Percentiles rank a stretch among this genome's conserved stretches.
Conservation (phyloP, 2,329 filamentous ascomycete species). For the Alternaria tenuissima region DNA sequence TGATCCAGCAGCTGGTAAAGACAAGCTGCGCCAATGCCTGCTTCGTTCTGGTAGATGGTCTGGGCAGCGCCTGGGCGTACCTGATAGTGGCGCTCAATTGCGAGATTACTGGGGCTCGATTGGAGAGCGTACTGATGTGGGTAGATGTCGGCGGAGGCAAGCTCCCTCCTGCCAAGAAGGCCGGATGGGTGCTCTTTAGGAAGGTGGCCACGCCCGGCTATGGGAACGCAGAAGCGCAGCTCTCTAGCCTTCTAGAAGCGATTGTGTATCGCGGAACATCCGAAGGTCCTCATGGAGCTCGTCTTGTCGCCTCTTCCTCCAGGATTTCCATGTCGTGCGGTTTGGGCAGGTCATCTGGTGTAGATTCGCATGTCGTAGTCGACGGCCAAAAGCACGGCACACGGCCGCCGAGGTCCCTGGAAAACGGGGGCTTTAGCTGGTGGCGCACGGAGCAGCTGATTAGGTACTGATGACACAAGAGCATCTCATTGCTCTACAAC, state of each 20-base stretch:
- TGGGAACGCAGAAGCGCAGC: not conserved
- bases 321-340: not conserved
- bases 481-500: not conserved
- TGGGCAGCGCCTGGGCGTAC: conserved; percentile 23
- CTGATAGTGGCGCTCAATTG: conserved; percentile 20
- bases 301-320: not conserved
- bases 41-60: conserved; percentile 15
- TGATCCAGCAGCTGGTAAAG: not conserved
- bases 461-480: not conserved
- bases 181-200: conserved; percentile 2
- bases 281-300: not conserved
- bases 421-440: not conserved
- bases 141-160: not conserved
- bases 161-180: not conserved
- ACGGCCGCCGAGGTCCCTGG: conserved; percentile 3
- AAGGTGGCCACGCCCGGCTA: not conserved
- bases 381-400: not conserved
- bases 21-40: conserved; percentile 6
- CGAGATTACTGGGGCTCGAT: not conserved
- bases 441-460: conserved; percentile 1
- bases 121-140: not conserved
- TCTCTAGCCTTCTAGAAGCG: not conserved
- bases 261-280: not conserved
- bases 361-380: not conserved
- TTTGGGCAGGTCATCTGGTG: not conserved